Evolutionary conservation across 1,284 basidiomycete genomes (phyloP).

Genomic region (Ganoderma meredithae): DNA sequence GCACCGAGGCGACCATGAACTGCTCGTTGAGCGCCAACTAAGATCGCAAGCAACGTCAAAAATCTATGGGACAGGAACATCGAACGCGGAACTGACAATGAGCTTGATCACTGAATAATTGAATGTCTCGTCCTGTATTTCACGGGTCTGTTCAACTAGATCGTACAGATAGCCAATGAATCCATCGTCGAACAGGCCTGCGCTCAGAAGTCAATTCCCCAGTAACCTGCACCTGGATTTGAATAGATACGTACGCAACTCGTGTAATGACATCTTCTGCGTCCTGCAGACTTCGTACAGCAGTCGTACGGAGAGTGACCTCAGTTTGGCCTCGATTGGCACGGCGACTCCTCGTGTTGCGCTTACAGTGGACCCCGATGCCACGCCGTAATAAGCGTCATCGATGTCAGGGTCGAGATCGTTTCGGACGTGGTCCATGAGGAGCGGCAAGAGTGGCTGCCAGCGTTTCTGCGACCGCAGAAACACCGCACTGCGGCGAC

Average conservation of each 20-base stretch:
- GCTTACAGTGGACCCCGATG: conserved; percentile 42
- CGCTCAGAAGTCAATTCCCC: conserved; percentile 16
- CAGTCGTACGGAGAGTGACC: conserved; percentile 75
- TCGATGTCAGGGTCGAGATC: conserved; percentile 75
- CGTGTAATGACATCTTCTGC: conserved; percentile 79
- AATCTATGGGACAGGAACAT: background rate
- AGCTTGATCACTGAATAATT: conserved; percentile 96
- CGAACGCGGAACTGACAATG: conserved; percentile 65
- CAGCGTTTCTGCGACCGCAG: conserved; percentile 84
- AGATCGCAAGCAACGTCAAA: background rate
- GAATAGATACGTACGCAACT: conserved; percentile 67
- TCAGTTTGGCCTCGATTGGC: conserved; percentile 83
- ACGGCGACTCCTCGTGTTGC: conserved; percentile 52
- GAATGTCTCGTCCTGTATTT: conserved; percentile 89
- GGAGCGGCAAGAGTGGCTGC: conserved; percentile 80
- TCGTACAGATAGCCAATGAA: conserved; percentile 95
- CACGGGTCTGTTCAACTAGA: conserved; percentile 91
- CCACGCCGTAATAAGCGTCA: conserved; percentile 58
- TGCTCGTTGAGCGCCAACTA: conserved; percentile 96
- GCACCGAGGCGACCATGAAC: conserved; percentile 88
- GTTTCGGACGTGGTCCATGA: conserved; percentile 81
- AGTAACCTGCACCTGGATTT: background rate
- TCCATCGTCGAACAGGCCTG: conserved; percentile 80
- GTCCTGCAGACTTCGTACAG: conserved; percentile 93
- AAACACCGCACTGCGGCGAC: conserved; percentile 72